Percentiles rank a stretch among this genome's conserved stretches.
Evolutionary conservation across 345 rosid genomes (phyloP).

Genomic region (Aegle marmelos): DNA sequence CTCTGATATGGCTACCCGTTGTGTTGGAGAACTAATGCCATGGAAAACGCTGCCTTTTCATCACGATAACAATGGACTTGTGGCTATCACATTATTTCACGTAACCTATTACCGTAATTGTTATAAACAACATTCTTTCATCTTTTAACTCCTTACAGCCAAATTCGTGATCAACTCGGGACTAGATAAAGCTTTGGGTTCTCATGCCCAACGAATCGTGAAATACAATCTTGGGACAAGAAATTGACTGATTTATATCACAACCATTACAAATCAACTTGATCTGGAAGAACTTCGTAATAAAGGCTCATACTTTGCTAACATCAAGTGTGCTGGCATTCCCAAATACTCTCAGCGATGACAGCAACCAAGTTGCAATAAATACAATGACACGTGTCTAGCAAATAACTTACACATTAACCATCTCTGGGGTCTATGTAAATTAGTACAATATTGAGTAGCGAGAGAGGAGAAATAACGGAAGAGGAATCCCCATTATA

Average conservation of each 20-base stretch:
- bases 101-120: background rate
- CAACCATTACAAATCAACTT: background rate
- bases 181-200: background rate
- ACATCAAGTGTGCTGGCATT: conserved; percentile 14
- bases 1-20: background rate
- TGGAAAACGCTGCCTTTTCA: background rate
- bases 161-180: background rate
- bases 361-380: conserved; percentile 16
- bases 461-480: background rate
- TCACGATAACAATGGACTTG: background rate
- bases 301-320: background rate
- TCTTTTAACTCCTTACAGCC: background rate
- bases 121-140: background rate
- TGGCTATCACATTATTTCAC: background rate
- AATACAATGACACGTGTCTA: conserved; percentile 8
- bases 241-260: background rate
- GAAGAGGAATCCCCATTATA: background rate
- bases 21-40: background rate
- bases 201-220: conserved; percentile 7
- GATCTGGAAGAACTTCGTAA: conserved; percentile 11
- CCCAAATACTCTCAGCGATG: conserved; percentile 1
- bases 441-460: background rate
- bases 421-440: background rate
- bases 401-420: background rate
- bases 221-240: background rate